These are phyloP conservation scores for Penicillium aurantiogriseum DNA, from an alignment of 2,329 filamentous ascomycete genomes.

Conservation along the genomic window DNA sequence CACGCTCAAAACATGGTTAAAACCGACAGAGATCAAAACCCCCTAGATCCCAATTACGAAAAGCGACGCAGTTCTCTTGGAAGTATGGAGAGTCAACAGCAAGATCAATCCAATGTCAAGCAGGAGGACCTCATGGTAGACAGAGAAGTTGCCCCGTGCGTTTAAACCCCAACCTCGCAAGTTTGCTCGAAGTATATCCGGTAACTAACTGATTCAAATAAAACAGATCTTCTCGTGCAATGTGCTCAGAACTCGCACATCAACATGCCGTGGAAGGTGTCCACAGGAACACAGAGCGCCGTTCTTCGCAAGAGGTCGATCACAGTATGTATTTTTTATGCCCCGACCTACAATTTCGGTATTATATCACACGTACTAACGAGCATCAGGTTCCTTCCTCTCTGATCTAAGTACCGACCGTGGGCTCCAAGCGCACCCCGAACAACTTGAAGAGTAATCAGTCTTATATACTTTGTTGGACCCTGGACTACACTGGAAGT, in stretches of 20 bases:
- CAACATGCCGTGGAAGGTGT: slow-evolving; percentile 23
- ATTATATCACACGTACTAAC: not conserved
- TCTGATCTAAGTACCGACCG: slow-evolving; percentile 8
- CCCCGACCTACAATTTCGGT: fast-evolving
- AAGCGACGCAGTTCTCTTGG: slow-evolving; percentile 15
- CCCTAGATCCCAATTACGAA: slow-evolving; percentile 19
- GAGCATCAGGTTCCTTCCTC: not conserved
- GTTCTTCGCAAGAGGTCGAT: slow-evolving; percentile 10
- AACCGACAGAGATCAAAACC: slow-evolving; percentile 17
- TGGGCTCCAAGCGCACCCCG: slow-evolving; percentile 5
- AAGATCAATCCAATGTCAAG: slow-evolving; percentile 3
- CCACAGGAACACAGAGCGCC: slow-evolving; percentile 19
- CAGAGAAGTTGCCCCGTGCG: slow-evolving; percentile 24
- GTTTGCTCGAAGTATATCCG: not conserved
- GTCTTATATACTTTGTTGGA: not conserved
- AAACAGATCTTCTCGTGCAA: slow-evolving; percentile 17
- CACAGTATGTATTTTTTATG: slow-evolving; percentile 7
- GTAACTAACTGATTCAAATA: not conserved
- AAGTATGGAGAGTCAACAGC: not conserved
- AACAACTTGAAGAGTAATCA: slow-evolving; percentile 1
- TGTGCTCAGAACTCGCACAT: slow-evolving; percentile 23
- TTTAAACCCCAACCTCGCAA: not conserved
- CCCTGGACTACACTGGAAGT: not conserved
- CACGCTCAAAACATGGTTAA: slow-evolving; percentile 15
- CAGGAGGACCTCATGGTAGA: slow-evolving; percentile 13